phyloP scores from a whole-genome alignment of 2,329 filamentous ascomycete species.

The Pseudocercospora pini-densiflorae region DNA sequence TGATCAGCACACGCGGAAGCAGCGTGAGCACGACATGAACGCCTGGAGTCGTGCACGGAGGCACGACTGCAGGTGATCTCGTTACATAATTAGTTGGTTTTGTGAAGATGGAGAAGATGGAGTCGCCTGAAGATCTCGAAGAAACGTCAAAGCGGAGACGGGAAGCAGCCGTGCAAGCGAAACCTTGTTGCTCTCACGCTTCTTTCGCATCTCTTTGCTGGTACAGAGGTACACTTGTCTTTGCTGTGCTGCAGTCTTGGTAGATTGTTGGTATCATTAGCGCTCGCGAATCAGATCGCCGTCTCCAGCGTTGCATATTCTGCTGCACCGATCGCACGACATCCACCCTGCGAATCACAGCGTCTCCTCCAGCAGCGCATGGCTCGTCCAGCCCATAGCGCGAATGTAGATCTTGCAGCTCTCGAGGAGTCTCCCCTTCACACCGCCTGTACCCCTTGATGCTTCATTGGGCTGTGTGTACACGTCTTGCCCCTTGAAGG shows the following conservation, averaged over 20 bases:
- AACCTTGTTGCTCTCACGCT: background rate
- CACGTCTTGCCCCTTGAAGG: constrained; percentile 67
- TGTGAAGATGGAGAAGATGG: constrained; percentile 61
- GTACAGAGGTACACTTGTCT: background rate
- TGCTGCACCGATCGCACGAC: constrained; percentile 33
- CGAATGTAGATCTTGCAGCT: constrained; percentile 74
- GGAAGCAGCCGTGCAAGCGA: background rate
- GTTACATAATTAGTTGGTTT: constrained; percentile 12
- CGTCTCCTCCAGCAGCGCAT: constrained; percentile 27
- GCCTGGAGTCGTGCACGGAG: constrained; percentile 7
- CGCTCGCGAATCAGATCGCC: constrained; percentile 9
- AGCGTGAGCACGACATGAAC: constrained; percentile 9
- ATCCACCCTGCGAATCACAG: constrained; percentile 3
- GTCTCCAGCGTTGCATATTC: constrained; percentile 27
- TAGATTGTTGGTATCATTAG: constrained; percentile 1
- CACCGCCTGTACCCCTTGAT: constrained; percentile 24
- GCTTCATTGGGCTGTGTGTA: constrained; percentile 42
- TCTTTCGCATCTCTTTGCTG: background rate
- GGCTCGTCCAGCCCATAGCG: constrained; percentile 29
- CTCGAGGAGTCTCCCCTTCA: constrained; percentile 67
- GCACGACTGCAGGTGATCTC: constrained; percentile 35
- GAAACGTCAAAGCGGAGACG: background rate
- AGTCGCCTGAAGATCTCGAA: constrained; percentile 8
- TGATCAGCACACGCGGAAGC: constrained; percentile 3
- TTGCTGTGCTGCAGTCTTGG: background rate